Conservation (phyloP, 345 rosid species). For the Ceriops decandra region DNA sequence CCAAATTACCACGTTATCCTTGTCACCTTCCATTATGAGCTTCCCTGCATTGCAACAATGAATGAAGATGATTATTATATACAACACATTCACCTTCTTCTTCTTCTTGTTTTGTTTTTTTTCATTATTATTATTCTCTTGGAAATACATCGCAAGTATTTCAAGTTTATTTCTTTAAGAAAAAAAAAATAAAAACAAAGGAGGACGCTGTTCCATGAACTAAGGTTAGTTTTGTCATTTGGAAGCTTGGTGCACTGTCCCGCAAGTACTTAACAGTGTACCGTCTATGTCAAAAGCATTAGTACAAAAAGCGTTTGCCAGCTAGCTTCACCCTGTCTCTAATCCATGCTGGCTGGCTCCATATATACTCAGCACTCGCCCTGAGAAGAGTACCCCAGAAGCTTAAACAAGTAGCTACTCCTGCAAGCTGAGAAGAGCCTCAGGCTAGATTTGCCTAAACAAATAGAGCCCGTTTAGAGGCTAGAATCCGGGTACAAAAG, state of each 20-base stretch:
- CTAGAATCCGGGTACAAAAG: no score
- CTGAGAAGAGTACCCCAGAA: neutral
- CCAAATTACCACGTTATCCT: conserved; percentile 3
- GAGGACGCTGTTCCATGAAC: neutral
- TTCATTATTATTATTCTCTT: no score
- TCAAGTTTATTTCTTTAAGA: no score
- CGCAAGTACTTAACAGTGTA: neutral
- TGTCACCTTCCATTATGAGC: neutral
- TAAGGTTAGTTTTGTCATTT: conserved; percentile 7
- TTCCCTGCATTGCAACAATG: no score
- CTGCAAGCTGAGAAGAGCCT: neutral
- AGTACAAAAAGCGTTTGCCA: neutral
- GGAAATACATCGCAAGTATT: no score
- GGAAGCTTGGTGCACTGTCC: neutral
- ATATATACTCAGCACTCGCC: neutral
- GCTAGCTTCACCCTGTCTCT: conserved; percentile 1
- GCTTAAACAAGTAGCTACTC: neutral
- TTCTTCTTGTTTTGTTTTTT: no score
- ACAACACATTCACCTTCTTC: no score
- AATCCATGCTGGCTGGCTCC: neutral
- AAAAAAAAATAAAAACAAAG: no score
- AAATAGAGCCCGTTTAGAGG: neutral
- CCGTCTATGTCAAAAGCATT: neutral
- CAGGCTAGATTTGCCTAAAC: no score
- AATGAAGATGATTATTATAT: no score